These are phyloP conservation scores for Rhynchosporium secalis DNA, from an alignment of 2,329 filamentous ascomycete genomes.

Conservation along the genomic window DNA sequence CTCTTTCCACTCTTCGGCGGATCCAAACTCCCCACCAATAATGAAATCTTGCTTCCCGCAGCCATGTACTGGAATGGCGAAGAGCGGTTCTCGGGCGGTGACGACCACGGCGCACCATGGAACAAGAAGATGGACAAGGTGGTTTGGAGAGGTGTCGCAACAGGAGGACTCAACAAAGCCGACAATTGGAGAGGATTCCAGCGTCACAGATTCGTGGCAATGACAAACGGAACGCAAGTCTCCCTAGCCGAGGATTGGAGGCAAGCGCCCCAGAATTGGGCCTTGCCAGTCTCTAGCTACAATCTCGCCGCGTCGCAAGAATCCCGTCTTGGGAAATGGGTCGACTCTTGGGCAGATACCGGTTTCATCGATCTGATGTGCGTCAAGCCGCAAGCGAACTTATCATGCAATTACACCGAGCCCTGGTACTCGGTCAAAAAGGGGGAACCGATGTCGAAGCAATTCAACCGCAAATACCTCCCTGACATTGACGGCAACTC, in stretches of 20 bases:
- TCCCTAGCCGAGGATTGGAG: slow-evolving; percentile 38
- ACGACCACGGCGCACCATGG: slow-evolving; percentile 52
- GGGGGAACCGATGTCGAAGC: slow-evolving; percentile 53
- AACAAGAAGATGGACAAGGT: slow-evolving; percentile 53
- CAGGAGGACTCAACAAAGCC: slow-evolving; percentile 53
- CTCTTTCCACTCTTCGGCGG: slow-evolving; percentile 62
- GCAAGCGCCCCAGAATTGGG: slow-evolving; percentile 52
- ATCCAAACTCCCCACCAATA: slow-evolving; percentile 62
- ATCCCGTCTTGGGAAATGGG: slow-evolving; percentile 45
- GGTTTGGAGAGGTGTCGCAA: slow-evolving; percentile 66
- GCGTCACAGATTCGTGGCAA: slow-evolving; percentile 55
- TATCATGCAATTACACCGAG: slow-evolving; percentile 48
- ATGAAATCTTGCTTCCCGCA: slow-evolving; percentile 63
- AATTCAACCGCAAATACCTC: slow-evolving; percentile 66
- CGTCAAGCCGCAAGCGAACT: slow-evolving; percentile 44
- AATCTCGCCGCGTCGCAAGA: slow-evolving; percentile 45
- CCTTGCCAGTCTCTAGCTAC: slow-evolving; percentile 51
- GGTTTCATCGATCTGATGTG: slow-evolving; percentile 47
- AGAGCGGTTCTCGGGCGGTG: slow-evolving; percentile 58
- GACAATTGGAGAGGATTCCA: slow-evolving; percentile 57
- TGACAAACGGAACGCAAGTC: slow-evolving; percentile 51
- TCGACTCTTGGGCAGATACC: slow-evolving; percentile 38
- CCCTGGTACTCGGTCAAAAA: slow-evolving; percentile 46
- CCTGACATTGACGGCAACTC: slow-evolving; percentile 77
- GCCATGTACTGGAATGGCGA: slow-evolving; percentile 64